A percentile compares a stretch with the other conserved stretches of the same genome.
phyloP scores from a whole-genome alignment of 2,329 filamentous ascomycete species.

The Fusarium camptoceras region DNA sequence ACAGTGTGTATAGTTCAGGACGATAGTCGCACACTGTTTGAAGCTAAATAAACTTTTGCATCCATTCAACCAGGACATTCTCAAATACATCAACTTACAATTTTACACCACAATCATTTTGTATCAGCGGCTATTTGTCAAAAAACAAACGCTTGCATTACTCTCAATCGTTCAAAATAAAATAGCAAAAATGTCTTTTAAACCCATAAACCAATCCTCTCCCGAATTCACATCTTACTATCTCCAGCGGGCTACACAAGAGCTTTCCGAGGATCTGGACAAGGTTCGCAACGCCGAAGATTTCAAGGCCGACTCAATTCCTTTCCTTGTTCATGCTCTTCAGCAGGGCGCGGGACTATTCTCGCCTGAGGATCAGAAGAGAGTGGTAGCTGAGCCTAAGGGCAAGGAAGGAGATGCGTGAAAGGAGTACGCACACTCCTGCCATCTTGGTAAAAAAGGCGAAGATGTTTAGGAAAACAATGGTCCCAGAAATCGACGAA shows the following conservation, averaged over 20 bases:
- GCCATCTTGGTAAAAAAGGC: background rate
- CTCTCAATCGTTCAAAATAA: background rate
- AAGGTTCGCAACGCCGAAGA: conserved; percentile 75
- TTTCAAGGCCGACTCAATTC: conserved; percentile 74
- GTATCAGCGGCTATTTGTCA: background rate
- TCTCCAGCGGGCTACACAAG: conserved; percentile 74
- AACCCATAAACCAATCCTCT: conserved; percentile 29
- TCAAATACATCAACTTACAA: conserved; percentile 1
- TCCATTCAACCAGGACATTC: background rate
- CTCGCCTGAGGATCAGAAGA: conserved; percentile 55
- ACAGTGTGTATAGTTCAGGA: conserved; percentile 1
- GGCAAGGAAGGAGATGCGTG: conserved; percentile 29
- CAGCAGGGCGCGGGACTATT: conserved; percentile 76
- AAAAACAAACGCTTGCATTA: background rate
- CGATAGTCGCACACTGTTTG: background rate
- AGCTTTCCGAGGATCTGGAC: conserved; percentile 80
- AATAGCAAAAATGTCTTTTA: conserved; percentile 29
- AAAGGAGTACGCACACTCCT: background rate
- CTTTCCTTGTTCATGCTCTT: conserved; percentile 74
- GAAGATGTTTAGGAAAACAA: background rate
- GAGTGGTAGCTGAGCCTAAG: conserved; percentile 38
- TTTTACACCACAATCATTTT: background rate
- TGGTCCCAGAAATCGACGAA: background rate
- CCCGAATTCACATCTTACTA: conserved; percentile 73
- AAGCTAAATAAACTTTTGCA: conserved; percentile 7